Base-by-base conservation (phyloP, 169 alveolate species). In the Plasmodium vinckei region DNA sequence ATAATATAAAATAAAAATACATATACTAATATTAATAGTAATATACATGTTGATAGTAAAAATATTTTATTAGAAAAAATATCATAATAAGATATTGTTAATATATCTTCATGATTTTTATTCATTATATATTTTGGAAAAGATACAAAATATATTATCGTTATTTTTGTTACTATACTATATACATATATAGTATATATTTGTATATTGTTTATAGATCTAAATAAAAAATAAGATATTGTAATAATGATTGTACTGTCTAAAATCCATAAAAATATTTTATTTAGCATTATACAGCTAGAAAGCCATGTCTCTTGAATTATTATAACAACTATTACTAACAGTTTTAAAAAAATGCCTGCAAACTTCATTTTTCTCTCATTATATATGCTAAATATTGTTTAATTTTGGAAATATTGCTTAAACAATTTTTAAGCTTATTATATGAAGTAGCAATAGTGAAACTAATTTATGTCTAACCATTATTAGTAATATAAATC, bases 151-250 rank as follows among this genome's bases (percentile, higher is more conserved):
- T 21, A 77, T 7, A 77, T 77, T 17, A 64, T 39, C 9, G 88
- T 64, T 51, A 77, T 51, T 39, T 77, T 77, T 27, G 88, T 68
- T 69, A 77, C 88, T 7, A 77, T 64, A 56, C 88, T 77, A 46
- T 77, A 77, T 17, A 77, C 39, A 68, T 64, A 77, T 47, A 77
- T 77, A 21, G 65, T 77, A 23, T 77, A 77, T 69, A 77, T 63
- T 21, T 77, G 88, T 3, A 69, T 77, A 44, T 33, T 77, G 57
- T 77, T 77, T 21, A 54, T 39, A 1, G 88, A 63, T 23, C 88
- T 63, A 6, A 77, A 42, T 17, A 63, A 75, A 33, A 63, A 46
- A 59, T 77, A 77, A 3, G 47, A 13, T 56, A 77, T 63, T 33
- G 51, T 9, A 23, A 56, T 23, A 5, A 64, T 19, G 9, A 77